Evolutionary conservation across 768 basidiomycete genomes (phyloP).

Genomic region (Boletus sensibilis): DNA sequence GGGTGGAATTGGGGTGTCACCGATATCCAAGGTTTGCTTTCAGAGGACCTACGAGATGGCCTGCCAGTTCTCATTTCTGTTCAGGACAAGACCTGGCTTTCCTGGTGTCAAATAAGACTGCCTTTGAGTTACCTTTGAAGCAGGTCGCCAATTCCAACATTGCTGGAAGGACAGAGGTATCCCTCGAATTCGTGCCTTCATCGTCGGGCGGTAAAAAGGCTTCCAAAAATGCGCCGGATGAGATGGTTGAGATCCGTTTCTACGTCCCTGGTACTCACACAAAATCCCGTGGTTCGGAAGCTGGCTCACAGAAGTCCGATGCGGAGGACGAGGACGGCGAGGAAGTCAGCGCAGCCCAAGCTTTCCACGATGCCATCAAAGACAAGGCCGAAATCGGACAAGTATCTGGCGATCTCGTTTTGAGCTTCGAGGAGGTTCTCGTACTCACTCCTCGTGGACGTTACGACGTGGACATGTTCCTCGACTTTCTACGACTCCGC

Average conservation of each 20-base stretch:
- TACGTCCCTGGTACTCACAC: conserved; percentile 83
- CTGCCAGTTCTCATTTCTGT: neutral
- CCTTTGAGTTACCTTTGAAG: conserved; percentile 86
- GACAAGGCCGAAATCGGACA: conserved; percentile 95
- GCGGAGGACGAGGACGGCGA: conserved; percentile 68
- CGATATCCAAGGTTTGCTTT: conserved; percentile 78
- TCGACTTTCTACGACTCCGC: conserved; percentile 88
- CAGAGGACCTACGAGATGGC: neutral
- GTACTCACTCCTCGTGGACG: conserved; percentile 95
- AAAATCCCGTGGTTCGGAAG: conserved; percentile 65
- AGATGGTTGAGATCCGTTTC: conserved; percentile 95
- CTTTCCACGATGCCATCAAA: conserved; percentile 94
- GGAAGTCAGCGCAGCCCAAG: conserved; percentile 89
- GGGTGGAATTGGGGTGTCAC: conserved; percentile 99
- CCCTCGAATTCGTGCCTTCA: conserved; percentile 81
- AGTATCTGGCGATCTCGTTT: conserved; percentile 85
- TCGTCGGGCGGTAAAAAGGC: conserved; percentile 44
- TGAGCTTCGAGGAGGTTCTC: conserved; percentile 93
- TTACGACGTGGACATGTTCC: conserved; percentile 98
- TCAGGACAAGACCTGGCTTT: conserved; percentile 91
- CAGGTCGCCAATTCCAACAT: conserved; percentile 97
- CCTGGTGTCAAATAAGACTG: conserved; percentile 79
- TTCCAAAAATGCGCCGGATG: conserved; percentile 55
- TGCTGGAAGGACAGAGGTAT: conserved; percentile 96
- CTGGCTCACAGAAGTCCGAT: conserved; percentile 71